A percentile compares a stretch with the other conserved stretches of the same genome.
These are phyloP conservation scores for Suillus subluteus DNA, from an alignment of 768 basidiomycete species.

Conservation along the genomic window DNA sequence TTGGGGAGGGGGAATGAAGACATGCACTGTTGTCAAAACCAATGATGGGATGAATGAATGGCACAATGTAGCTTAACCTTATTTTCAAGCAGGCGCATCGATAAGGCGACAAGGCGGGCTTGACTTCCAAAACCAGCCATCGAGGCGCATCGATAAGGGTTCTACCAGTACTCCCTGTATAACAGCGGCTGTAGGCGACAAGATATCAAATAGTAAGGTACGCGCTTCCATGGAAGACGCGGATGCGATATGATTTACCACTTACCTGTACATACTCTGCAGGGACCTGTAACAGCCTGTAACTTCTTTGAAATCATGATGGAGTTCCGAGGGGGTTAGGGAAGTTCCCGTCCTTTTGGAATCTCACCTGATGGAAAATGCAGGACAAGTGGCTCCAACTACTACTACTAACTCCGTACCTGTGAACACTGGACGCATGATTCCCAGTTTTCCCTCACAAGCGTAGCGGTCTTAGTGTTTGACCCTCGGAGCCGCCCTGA, in stretches of 20 bases:
- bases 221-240: conserved; percentile 18
- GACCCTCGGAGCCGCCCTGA: neutral
- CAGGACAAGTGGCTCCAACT: neutral
- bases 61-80: conserved; percentile 16
- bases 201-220: conserved; percentile 13
- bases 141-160: conserved; percentile 37
- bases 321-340: conserved; percentile 3
- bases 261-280: conserved; percentile 14
- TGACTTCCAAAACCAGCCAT: conserved; percentile 20
- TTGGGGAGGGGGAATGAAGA: conserved; percentile 2
- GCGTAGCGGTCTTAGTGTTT: neutral
- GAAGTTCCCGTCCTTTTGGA: neutral
- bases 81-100: conserved; percentile 13
- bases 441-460: neutral
- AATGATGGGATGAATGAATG: neutral
- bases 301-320: neutral
- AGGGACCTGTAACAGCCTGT: conserved; percentile 2
- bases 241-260: neutral
- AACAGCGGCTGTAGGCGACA: conserved; percentile 15
- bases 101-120: conserved; percentile 12
- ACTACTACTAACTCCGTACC: neutral
- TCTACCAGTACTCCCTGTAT: conserved; percentile 8
- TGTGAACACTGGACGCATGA: neutral
- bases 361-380: neutral
- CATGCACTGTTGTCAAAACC: neutral